Conservation (phyloP, 768 basidiomycete genomes). For the Termitomyces bulborhizus region DNA sequence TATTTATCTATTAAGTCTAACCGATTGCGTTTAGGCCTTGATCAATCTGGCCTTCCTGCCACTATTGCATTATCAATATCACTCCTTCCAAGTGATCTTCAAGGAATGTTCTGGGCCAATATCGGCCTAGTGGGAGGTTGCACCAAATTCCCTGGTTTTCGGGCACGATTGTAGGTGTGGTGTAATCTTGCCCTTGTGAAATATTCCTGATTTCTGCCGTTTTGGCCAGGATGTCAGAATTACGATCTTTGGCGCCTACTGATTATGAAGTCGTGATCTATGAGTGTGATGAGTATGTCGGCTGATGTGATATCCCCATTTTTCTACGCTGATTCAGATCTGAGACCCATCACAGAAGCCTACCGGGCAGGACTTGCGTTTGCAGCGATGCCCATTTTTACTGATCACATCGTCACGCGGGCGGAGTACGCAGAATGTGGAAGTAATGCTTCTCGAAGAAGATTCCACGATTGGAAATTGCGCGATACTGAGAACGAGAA, state of each 20-base stretch:
- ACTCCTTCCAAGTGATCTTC: conserved; percentile 70
- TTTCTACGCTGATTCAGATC: conserved; percentile 9
- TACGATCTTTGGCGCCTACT: conserved; percentile 76
- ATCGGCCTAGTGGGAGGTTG: conserved; percentile 88
- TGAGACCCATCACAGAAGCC: conserved; percentile 60
- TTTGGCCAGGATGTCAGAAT: conserved; percentile 56
- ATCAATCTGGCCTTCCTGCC: conserved; percentile 73
- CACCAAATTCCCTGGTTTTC: conserved; percentile 69
- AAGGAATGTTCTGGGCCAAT: conserved; percentile 94
- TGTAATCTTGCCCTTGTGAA: conserved; percentile 9
- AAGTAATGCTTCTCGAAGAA: conserved; percentile 65
- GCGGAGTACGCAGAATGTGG: conserved; percentile 86
- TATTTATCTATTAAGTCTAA: conserved; percentile 18
- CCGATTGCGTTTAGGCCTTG: conserved; percentile 44
- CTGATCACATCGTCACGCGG: conserved; percentile 55
- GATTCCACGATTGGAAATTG: conserved; percentile 61
- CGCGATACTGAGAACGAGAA: conserved; percentile 29
- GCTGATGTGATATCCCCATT: conserved; percentile 5
- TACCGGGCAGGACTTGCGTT: conserved; percentile 59
- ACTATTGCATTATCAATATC: conserved; percentile 74
- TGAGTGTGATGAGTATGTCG: conserved; percentile 65
- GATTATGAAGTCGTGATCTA: conserved; percentile 73
- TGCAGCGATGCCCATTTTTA: conserved; percentile 45
- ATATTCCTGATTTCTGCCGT: conserved; percentile 5
- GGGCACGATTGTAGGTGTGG: conserved; percentile 67